phyloP scores from a whole-genome alignment of 2,329 filamentous ascomycete genomes.

The Talaromyces sp. region DNA sequence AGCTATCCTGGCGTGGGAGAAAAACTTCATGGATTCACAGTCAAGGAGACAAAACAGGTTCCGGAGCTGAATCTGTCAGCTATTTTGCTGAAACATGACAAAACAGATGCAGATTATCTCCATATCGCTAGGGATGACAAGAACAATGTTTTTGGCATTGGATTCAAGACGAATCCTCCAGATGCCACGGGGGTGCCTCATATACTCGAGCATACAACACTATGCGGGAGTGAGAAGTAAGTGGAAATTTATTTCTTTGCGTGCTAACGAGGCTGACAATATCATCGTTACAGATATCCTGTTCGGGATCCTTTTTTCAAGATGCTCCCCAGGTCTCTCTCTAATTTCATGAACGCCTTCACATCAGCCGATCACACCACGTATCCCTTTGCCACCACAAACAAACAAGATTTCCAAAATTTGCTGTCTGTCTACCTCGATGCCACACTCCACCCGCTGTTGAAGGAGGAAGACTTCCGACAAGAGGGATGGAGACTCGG shows the following conservation, averaged over 20 bases:
- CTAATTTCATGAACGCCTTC: constrained; percentile 99
- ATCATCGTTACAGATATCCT: constrained; percentile 63
- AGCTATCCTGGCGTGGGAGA: constrained; percentile 74
- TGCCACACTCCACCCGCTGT: constrained; percentile 80
- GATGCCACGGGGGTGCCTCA: constrained; percentile 95
- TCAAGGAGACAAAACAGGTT: constrained; percentile 83
- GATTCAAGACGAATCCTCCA: constrained; percentile 97
- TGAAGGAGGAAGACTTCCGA: constrained; percentile 87
- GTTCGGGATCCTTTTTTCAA: constrained; percentile 99
- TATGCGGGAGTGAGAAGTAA: constrained; percentile 91
- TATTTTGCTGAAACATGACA: constrained; percentile 84
- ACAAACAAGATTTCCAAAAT: constrained; percentile 90
- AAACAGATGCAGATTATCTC: constrained; percentile 91
- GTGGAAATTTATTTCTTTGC: constrained; percentile 14
- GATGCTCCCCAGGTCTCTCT: constrained; percentile 96
- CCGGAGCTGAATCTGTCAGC: constrained; percentile 91
- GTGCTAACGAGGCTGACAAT: constrained; percentile 12
- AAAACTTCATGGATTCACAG: constrained; percentile 87
- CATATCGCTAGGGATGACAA: constrained; percentile 91
- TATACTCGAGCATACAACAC: constrained; percentile 93
- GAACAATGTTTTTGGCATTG: constrained; percentile 99
- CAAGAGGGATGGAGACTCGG: constrained; percentile 97
- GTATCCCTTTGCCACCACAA: constrained; percentile 97
- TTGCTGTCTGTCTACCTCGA: constrained; percentile 95
- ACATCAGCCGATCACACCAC: constrained; percentile 94